These are phyloP conservation scores for Teratosphaeria zuluensis DNA, from an alignment of 2,329 filamentous ascomycete genomes.

Conservation along the genomic window DNA sequence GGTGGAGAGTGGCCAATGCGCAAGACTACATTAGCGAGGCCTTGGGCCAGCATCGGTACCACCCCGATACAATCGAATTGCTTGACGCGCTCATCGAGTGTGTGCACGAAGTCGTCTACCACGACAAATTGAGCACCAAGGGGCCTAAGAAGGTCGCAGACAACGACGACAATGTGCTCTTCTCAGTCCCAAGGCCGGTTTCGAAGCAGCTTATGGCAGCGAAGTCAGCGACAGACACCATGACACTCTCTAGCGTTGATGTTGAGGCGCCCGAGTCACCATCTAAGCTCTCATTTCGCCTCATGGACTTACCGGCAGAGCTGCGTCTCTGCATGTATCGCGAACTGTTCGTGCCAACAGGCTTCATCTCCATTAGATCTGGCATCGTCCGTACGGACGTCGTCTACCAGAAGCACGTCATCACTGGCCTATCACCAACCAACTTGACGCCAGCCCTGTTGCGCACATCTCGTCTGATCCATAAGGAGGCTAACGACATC, in stretches of 20 bases:
- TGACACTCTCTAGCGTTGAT: not conserved
- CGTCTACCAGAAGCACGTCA: not conserved
- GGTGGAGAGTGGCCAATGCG: not conserved
- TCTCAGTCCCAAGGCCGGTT: not conserved
- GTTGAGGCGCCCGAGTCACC: not conserved
- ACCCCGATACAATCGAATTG: not conserved
- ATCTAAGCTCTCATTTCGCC: slow-evolving; percentile 5
- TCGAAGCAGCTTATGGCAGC: not conserved
- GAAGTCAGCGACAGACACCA: not conserved
- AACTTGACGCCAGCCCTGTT: slow-evolving; percentile 17
- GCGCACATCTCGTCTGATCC: slow-evolving; percentile 24
- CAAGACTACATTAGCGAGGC: not conserved
- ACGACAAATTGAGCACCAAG: not conserved
- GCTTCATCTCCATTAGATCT: slow-evolving; percentile 3
- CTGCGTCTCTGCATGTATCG: slow-evolving; percentile 10
- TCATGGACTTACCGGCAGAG: slow-evolving; percentile 12
- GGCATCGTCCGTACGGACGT: slow-evolving; percentile 20
- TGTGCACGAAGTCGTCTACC: not conserved
- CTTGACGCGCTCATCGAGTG: not conserved
- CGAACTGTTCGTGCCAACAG: slow-evolving; percentile 8
- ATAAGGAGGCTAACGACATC: slow-evolving; percentile 26
- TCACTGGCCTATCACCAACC: not conserved
- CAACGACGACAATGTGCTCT: not conserved
- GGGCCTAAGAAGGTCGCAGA: not conserved
- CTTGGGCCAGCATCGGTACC: not conserved